Conservation (phyloP, 192 early-diverging fungal species). For the Backusella morwellensis region DNA sequence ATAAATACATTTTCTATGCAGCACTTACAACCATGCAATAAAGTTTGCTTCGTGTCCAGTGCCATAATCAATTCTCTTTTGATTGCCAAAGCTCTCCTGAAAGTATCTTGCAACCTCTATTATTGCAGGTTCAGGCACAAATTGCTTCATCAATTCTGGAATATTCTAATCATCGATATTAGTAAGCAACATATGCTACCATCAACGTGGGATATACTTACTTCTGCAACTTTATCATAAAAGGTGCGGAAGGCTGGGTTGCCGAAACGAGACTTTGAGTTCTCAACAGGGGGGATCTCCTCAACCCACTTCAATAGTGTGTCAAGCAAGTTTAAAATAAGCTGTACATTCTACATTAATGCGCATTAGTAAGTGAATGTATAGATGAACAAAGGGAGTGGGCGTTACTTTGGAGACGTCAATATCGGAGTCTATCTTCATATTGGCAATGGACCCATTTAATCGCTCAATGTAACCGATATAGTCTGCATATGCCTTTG, state of each 20-base stretch:
- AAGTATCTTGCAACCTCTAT: slow-evolving; percentile 73
- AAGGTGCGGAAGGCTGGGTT: slow-evolving; percentile 93
- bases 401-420: slow-evolving; percentile 50
- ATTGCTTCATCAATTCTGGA: background rate
- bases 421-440: slow-evolving; percentile 52
- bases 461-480: slow-evolving; percentile 69
- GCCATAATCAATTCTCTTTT: slow-evolving; percentile 95
- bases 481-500: slow-evolving; percentile 59
- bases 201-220: slow-evolving; percentile 30
- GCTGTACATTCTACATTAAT: slow-evolving; percentile 37
- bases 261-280: slow-evolving; percentile 83
- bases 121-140: slow-evolving; percentile 22
- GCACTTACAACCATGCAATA: slow-evolving; percentile 71
- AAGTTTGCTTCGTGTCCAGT: slow-evolving; percentile 97
- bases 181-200: too few species aligned
- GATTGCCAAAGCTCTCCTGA: slow-evolving; percentile 84
- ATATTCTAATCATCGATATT: background rate
- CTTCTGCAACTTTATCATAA: slow-evolving; percentile 72
- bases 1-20: background rate
- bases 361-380: slow-evolving; percentile 1
- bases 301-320: slow-evolving; percentile 54
- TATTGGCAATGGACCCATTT: slow-evolving; percentile 72
- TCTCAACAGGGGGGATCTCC: slow-evolving; percentile 73
- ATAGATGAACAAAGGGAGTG: background rate
- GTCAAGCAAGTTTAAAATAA: slow-evolving; percentile 68